Base-by-base conservation (phyloP, 2,329 filamentous ascomycete species). In the Pestalotiopsis sp. region DNA sequence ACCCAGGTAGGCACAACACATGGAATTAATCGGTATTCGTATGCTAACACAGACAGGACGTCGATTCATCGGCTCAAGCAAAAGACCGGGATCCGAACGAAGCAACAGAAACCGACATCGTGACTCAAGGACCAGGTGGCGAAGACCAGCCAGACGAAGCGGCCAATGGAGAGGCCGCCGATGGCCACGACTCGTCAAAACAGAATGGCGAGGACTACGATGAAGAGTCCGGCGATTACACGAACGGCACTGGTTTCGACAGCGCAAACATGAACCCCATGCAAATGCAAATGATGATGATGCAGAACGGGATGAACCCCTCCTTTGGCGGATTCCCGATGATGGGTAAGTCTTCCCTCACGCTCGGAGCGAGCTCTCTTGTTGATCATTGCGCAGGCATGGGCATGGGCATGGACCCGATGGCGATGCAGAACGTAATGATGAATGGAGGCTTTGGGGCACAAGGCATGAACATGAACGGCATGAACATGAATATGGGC, bases 331-430 rank as follows among this genome's bases (percentile, higher is more conserved):
- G 83, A 70, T 91, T 91, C 76, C 86, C 92, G 66, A 94, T 95
- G 90, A 97, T 98, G 93, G 93, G 95, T 98, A 89, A 78, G 93
- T 86, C 17, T 62, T 11, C 39, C 6, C 31, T 25, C 12, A 49
- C 25, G 20, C 9, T 23, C n/a, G 38, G n/a, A 36, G 36, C 68
- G 63, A 63, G 27, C 38, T 31, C 39, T 41, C 45, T 36, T 20
- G 69, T 31, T 57, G 67, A 41, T 66, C 69, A 71, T 73, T 61
- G 67, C 27, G 1, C 73, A 93, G 92, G 90, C 78, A 95, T 96
- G 92, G 89, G 89, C 77, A 94, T 95, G 92, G 88, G 88, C 81
- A 96, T 97, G 93, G 92, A 95, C 86, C 90, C 90, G 70, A 90
- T 91, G 86, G 83, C 85, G 80, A 91, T 92, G 88, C 89, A 92